Evolutionary conservation across 179 eudicot species (phyloP), one percentile per base, ranked within the genome.

Genomic region (Pouteria campechiana): DNA sequence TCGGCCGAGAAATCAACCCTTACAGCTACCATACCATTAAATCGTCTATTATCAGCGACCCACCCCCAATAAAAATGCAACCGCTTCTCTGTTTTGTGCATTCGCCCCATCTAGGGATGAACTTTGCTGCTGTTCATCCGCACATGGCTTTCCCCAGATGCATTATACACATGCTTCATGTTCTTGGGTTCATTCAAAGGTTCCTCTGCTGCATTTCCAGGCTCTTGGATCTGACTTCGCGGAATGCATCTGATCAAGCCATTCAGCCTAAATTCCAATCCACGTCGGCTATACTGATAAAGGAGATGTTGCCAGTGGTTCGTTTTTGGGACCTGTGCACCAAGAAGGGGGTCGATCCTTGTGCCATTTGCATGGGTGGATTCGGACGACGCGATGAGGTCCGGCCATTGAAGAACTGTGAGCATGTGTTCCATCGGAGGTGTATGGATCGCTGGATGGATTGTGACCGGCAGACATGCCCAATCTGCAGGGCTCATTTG

Each of bases 381-480:
- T 59, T 81, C 4, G 15, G 36, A 6, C 32, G 3, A 0, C 69
- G 64, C 1, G 85, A 81, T 12, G 76, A 71, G 51, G 61, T 81
- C 42, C 40, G 82, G 41, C 41, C 58, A 68, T 19, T 78, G 44
- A 3, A 45, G 2, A 80, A 76, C 29, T 80, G 90, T 54, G 54
- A 36, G 7, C 90, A 80, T 50, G 42, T 70, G 10, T 80, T 76
- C 33, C 90, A 80, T 39, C 43, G 60, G 48, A 37, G 62, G 0
- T 78, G 86, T 37, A 25, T 78, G 39, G 86, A 78, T 66, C 72
- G 76, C 48, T 80, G 90, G 90, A 73, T 80, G 62, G 81, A 71
- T 41, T 70, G 63, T 37, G 76, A 63, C 44, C 72, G 58, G 42
- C 57, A 55, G 15, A 81, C 85, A 0, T 81, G 90, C 36, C 90